A percentile compares a stretch with the other conserved stretches of the same genome.
phyloP scores from a whole-genome alignment of 1,139 yeast species.

The Candida gigantensis region DNA sequence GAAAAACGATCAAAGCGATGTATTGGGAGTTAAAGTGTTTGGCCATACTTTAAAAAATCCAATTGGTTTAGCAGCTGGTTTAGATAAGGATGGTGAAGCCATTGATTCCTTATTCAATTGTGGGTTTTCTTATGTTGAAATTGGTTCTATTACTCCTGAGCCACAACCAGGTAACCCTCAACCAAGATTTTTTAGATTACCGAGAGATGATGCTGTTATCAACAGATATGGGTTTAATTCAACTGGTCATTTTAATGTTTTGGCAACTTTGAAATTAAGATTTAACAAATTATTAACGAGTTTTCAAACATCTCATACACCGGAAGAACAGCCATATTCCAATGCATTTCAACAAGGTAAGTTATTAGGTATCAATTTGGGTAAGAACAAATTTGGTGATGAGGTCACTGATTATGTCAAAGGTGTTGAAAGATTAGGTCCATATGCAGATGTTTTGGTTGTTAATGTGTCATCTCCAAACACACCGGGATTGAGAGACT shows the following conservation, averaged over 20 bases:
- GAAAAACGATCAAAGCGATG: constrained; percentile 45
- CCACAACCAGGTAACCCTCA: constrained; percentile 93
- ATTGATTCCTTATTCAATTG: constrained; percentile 74
- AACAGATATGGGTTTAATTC: constrained; percentile 96
- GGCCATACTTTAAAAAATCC: constrained; percentile 70
- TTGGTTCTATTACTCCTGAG: constrained; percentile 90
- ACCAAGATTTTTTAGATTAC: constrained; percentile 87
- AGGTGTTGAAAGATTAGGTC: constrained; percentile 82
- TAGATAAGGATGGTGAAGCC: constrained; percentile 94
- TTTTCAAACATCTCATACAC: constrained; percentile 20
- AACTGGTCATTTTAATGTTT: constrained; percentile 77
- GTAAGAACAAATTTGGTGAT: constrained; percentile 90
- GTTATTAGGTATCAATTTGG: constrained; percentile 79
- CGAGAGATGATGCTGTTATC: constrained; percentile 85
- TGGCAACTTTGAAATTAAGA: constrained; percentile 64
- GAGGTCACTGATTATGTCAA: constrained; percentile 81
- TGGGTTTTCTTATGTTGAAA: constrained; percentile 89
- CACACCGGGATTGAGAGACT: constrained; percentile 89
- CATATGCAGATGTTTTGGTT: constrained; percentile 84
- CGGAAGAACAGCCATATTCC: constrained; percentile 33
- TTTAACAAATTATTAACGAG: constrained; percentile 40
- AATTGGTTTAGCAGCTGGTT: constrained; percentile 92
- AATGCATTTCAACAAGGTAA: constrained; percentile 66
- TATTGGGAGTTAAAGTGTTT: constrained; percentile 61
- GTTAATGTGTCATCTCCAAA: constrained; percentile 96